Conservation (phyloP, 352 stramenopile species). For the Globisporangium recalcitrans region DNA sequence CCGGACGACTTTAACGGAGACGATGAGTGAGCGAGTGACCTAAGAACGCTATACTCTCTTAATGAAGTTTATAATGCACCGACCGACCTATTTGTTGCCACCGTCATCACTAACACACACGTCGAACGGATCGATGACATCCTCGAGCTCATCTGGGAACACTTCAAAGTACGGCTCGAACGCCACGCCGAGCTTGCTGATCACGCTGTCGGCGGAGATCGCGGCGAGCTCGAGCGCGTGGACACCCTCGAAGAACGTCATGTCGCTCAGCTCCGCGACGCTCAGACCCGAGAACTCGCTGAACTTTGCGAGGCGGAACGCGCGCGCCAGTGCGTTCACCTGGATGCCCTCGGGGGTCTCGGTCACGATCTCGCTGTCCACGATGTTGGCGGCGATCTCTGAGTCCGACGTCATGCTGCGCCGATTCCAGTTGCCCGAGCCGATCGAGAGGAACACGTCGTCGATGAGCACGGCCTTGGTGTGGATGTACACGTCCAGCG, state of each 20-base stretch:
- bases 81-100: background rate
- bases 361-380: constrained; percentile 33
- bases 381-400: constrained; percentile 46
- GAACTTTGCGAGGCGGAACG: constrained; percentile 60
- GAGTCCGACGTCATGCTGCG: constrained; percentile 58
- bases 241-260: constrained; percentile 24
- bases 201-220: constrained; percentile 6
- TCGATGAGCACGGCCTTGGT: constrained; percentile 39
- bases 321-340: constrained; percentile 31
- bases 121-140: constrained; percentile 27
- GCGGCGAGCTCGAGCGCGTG: constrained; percentile 16
- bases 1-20: constrained; percentile 24
- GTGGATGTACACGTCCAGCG: constrained; percentile 46
- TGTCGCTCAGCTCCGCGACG: constrained; percentile 10
- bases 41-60: background rate
- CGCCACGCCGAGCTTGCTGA: constrained; percentile 13
- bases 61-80: background rate
- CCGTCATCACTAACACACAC: constrained; percentile 10
- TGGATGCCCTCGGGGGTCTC: constrained; percentile 26
- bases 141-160: constrained; percentile 25
- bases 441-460: constrained; percentile 9
- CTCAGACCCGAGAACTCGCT: constrained; percentile 26
- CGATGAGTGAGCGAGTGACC: background rate
- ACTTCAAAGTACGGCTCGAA: constrained; percentile 31
- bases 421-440: constrained; percentile 63